A percentile compares a stretch with the other conserved stretches of the same genome.
These are phyloP conservation scores for Anthracocystis setariae DNA, from an alignment of 1,284 basidiomycete genomes.

Conservation along the genomic window DNA sequence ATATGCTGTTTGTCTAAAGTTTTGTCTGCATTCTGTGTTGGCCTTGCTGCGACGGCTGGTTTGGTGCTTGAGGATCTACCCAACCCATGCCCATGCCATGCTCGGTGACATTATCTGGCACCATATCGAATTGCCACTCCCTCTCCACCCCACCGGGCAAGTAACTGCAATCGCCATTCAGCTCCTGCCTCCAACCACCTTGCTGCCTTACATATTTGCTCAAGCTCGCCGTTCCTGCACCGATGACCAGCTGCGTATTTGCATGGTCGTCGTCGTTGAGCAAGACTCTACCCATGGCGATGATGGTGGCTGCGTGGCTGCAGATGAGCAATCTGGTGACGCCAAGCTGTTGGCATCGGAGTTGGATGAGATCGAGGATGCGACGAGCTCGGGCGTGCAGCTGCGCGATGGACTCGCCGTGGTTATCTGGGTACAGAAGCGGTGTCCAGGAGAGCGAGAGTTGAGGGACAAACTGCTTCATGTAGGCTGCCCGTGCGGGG, in stretches of 20 bases:
- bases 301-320: constrained; percentile 81
- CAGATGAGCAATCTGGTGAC: constrained; percentile 75
- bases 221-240: constrained; percentile 57
- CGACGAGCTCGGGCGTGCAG: constrained; percentile 75
- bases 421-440: constrained; percentile 76
- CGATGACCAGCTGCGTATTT: constrained; percentile 67
- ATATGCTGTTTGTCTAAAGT: constrained; percentile 12
- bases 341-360: constrained; percentile 58
- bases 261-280: constrained; percentile 69
- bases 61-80: constrained; percentile 42
- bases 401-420: constrained; percentile 76
- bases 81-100: constrained; percentile 56
- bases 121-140: constrained; percentile 75
- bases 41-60: not conserved
- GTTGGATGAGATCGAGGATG: constrained; percentile 70
- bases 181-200: constrained; percentile 40
- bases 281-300: constrained; percentile 76
- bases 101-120: constrained; percentile 55
- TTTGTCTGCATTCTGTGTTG: constrained; percentile 17
- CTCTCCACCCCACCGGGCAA: constrained; percentile 73
- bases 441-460: constrained; percentile 73
- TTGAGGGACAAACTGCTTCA: constrained; percentile 75
- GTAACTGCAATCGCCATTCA: constrained; percentile 58
- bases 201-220: constrained; percentile 51
- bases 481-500: constrained; percentile 70